Base-by-base conservation (phyloP, 495 filamentous ascomycete species). In the Patellaria atrata region DNA sequence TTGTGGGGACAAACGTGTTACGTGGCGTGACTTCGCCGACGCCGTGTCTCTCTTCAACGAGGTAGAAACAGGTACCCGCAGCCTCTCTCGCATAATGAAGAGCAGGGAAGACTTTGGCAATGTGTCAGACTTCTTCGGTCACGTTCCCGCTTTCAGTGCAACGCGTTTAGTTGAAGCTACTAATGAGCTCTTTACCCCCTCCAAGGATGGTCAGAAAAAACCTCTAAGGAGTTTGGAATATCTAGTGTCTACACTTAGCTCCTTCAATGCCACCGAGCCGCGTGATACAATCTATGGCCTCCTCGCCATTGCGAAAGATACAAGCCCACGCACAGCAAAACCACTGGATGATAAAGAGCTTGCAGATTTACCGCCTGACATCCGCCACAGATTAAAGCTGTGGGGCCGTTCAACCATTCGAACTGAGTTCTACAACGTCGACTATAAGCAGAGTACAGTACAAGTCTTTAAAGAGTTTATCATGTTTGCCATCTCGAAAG, bases 91-190 rank as follows among this genome's bases (percentile, higher is more conserved):
- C 19, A 23, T 45, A 1, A 38, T 49, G 46, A 42, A 44, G 20
- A 41, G 23, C 12, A 30, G 39, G 12, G 4, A 3, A 1, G 23
- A 39, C 12, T 30, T n/a, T 18, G 2, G 7, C 13, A 20, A 29
- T 12, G 23, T 47, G 10, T 40, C 38, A 1, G 23, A 22, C 9
- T 38, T 13, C 13, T 43, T 47, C 34, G 58, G 52, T 13, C 26
- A 58, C 30, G 44, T 56, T 0, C 48, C 49, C 5, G 45, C 35
- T 12, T 44, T 59, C 5, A 54, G 57, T 1, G 57, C 59, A 2
- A 56, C 47, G 14, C 43, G 49, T 3, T 33, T 62, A 5, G 57
- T 62, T 3, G 35, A 59, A 8, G 54, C 50, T 10, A 57, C 50
- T 3, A 48, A 37, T 9, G 50, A 51, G 7, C 37, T 62, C 3